Percentiles rank a stretch among this genome's conserved stretches.
Conservation (phyloP, 1,139 yeast species). For the Yamadazyma aaseri region DNA sequence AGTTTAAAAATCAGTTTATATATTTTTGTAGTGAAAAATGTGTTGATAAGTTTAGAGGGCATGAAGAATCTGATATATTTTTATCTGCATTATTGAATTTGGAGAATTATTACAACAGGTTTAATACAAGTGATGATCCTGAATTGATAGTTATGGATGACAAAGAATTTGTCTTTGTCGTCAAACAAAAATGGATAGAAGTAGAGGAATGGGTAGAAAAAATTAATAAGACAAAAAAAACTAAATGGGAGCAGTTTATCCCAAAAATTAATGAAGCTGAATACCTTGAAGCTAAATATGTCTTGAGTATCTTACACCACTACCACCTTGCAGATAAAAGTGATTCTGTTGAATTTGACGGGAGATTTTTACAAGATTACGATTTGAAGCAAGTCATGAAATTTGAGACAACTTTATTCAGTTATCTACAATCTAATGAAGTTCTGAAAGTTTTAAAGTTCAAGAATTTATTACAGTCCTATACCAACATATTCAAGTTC, state of each 20-base stretch:
- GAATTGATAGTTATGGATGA: slow-evolving; percentile 6
- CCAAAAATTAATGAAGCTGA: slow-evolving; percentile 38
- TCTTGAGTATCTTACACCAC: slow-evolving; percentile 30
- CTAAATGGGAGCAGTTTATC: slow-evolving; percentile 26
- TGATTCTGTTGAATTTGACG: not conserved
- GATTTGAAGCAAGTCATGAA: slow-evolving; percentile 11
- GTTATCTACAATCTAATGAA: slow-evolving; percentile 56
- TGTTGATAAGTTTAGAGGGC: slow-evolving; percentile 27
- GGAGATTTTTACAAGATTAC: slow-evolving; percentile 12
- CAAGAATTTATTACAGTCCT: slow-evolving; percentile 52
- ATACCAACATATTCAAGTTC: slow-evolving; percentile 51
- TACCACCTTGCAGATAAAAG: slow-evolving; percentile 13
- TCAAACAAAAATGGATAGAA: slow-evolving; percentile 26
- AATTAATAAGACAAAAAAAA: slow-evolving; percentile 23
- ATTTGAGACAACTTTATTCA: slow-evolving; percentile 34
- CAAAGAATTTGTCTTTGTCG: slow-evolving; percentile 16
- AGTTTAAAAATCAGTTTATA: slow-evolving; percentile 14
- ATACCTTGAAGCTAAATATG: slow-evolving; percentile 38
- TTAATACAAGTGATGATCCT: slow-evolving; percentile 6
- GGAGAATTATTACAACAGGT: slow-evolving; percentile 19
- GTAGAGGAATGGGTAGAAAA: slow-evolving; percentile 38
- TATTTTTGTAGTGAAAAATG: slow-evolving; percentile 60
- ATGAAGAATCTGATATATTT: slow-evolving; percentile 23
- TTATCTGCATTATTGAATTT: slow-evolving; percentile 24
- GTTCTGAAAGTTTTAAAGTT: slow-evolving; percentile 44